Evolutionary conservation across 2,329 filamentous ascomycete genomes (phyloP), one percentile per base, ranked within the genome.

Genomic region (Achaetomium macrosporum): DNA sequence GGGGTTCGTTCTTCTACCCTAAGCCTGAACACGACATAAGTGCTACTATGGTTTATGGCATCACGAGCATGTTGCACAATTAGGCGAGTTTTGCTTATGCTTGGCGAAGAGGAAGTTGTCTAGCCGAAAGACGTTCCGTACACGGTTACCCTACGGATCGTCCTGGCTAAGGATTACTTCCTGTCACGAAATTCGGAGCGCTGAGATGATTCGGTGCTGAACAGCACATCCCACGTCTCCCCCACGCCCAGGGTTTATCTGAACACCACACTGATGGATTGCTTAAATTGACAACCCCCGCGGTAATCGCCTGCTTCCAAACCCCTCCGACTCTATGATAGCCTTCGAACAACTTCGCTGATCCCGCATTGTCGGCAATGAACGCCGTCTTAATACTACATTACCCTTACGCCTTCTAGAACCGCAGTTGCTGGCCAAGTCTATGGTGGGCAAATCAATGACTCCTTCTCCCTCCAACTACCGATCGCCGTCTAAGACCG

Each of bases 211-310:
- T 60, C 42, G 55, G 50, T 50, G 25, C 52, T 13, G 45, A 54
- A 42, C 47, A 30, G 45, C 30, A 31, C 59, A 63, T 63, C 62
- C 61, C 62, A 63, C 61, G 60, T 54, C 48, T 56, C 56, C 61
- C 61, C 61, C 61, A 62, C 61, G 61, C 55, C 55, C 35, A 50
- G 25, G 46, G 48, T 44, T 41, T 42, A 16, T 31, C 0, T 1
- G 36, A 20, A 15, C 13, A 13, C 25, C 10, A 6, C 30, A 15
- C 29, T 48, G 13, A 15, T n/a, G n/a, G n/a, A n/a, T 19, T 17
- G 46, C 35, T 42, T 56, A 56, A 56, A 54, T 45, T 39, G 46
- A 56, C 48, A 39, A 53, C 43, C 16, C 51, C 56, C 53, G 52
- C 2, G n/a, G 13, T 13, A 2, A 33, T 33, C 17, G 42, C 29